These are phyloP conservation scores for Diaporthe vexans DNA, from an alignment of 2,329 filamentous ascomycete species.

Conservation along the genomic window DNA sequence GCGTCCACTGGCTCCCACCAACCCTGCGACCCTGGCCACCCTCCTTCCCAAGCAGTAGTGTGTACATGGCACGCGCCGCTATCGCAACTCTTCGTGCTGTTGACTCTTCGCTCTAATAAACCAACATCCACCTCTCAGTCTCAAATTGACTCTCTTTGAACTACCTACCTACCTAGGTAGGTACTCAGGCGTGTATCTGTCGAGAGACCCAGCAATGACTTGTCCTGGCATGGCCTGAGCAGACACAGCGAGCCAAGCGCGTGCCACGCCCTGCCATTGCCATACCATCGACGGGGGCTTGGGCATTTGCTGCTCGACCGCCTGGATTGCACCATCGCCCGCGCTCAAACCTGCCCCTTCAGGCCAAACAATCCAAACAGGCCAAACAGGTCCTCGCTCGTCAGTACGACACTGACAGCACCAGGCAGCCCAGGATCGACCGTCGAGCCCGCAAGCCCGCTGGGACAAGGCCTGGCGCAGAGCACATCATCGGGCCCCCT, in stretches of 20 bases:
- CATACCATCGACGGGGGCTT: constrained; percentile 6
- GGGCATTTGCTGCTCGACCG: constrained; percentile 29
- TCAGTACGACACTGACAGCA: neutral
- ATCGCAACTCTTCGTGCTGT: neutral
- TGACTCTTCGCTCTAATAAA: neutral
- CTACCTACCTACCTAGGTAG: too few species aligned
- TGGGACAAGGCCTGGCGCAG: constrained; percentile 29
- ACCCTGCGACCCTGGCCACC: neutral
- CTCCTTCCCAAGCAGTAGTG: constrained; percentile 7
- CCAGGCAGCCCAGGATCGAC: constrained; percentile 17
- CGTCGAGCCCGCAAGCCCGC: constrained; percentile 5
- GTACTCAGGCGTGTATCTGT: neutral
- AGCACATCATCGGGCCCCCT: constrained; percentile 35
- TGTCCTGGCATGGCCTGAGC: constrained; percentile 1
- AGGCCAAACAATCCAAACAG: neutral
- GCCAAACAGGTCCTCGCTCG: constrained; percentile 5
- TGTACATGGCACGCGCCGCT: neutral
- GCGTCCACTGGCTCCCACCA: neutral
- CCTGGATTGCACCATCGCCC: constrained; percentile 30
- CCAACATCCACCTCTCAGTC: neutral
- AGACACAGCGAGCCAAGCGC: neutral
- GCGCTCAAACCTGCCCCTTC: neutral
- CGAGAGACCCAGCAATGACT: neutral
- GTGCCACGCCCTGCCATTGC: neutral
- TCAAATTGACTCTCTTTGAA: neutral